phyloP scores from a whole-genome alignment of 148 eudicot species.

The Chenopodium formosanum region DNA sequence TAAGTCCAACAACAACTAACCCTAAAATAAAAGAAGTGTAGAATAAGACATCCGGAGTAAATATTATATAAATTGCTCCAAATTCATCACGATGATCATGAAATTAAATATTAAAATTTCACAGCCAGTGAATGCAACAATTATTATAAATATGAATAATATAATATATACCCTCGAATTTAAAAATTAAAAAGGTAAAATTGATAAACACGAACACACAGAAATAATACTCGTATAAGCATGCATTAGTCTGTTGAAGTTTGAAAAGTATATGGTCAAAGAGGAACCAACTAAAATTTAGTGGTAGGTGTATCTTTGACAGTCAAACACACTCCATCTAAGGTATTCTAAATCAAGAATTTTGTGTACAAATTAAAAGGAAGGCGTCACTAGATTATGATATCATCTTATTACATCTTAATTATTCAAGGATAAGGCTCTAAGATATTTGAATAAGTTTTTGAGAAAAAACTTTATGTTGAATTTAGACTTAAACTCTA shows the following conservation, averaged over 20 bases:
- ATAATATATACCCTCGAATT: too few relatives aligned
- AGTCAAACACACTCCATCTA: not conserved
- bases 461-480: not conserved
- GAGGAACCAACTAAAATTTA: not conserved
- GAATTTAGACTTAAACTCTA: not conserved
- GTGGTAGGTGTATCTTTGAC: constrained; percentile 29
- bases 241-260: not conserved
- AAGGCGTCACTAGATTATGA: not conserved
- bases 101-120: too few relatives aligned
- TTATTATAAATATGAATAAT: too few relatives aligned
- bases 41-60: too few relatives aligned
- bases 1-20: too few relatives aligned
- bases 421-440: not conserved
- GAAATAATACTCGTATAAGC: not conserved
- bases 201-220: not conserved
- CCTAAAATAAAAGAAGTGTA: too few relatives aligned
- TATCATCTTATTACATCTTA: not conserved
- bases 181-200: too few relatives aligned
- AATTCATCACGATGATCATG: too few relatives aligned
- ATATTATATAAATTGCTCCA: too few relatives aligned
- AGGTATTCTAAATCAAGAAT: not conserved
- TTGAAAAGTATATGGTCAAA: constrained; percentile 35
- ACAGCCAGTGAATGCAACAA: too few relatives aligned
- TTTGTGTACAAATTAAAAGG: not conserved
- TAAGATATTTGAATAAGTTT: not conserved